Conservation (phyloP, 495 filamentous ascomycete genomes). For the Echria macrotheca region DNA sequence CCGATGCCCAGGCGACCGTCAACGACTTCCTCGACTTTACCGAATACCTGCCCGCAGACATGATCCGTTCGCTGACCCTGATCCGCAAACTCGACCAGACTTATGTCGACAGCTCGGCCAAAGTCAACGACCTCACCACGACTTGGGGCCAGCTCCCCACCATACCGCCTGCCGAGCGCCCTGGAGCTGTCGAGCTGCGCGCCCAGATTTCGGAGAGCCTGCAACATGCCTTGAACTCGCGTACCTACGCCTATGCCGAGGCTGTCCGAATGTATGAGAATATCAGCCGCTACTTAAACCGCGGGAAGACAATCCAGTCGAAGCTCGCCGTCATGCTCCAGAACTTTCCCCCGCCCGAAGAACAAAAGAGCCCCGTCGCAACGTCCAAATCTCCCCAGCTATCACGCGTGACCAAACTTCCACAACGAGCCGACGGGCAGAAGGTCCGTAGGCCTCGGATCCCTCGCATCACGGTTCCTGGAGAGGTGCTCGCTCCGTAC, state of each 20-base stretch:
- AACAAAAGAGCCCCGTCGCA: conserved; percentile 44
- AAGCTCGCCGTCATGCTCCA: conserved; percentile 74
- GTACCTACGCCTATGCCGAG: conserved; percentile 75
- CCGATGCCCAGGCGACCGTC: conserved; percentile 89
- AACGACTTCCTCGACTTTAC: conserved; percentile 96
- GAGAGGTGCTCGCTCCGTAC: conserved; percentile 54
- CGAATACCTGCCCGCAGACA: conserved; percentile 91
- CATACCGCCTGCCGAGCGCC: conserved; percentile 45
- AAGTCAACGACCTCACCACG: conserved; percentile 67
- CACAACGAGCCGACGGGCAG: conserved; percentile 56
- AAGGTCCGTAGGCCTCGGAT: conserved; percentile 35
- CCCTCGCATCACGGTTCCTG: conserved; percentile 51
- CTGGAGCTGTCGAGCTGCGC: conserved; percentile 53
- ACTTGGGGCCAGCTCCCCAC: conserved; percentile 67
- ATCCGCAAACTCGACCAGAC: conserved; percentile 75
- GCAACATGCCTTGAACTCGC: conserved; percentile 66
- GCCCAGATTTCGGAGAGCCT: conserved; percentile 69
- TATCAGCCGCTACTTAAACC: conserved; percentile 70
- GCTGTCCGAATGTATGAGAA: conserved; percentile 72
- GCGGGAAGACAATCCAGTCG: conserved; percentile 67
- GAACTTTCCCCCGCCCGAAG: conserved; percentile 43
- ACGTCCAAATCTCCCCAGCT: conserved; percentile 48
- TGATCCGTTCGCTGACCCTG: conserved; percentile 82
- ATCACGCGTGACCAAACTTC: conserved; percentile 57
- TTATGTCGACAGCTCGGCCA: conserved; percentile 58